A percentile compares a stretch with the other conserved stretches of the same genome.
phyloP scores from a whole-genome alignment of 2,329 filamentous ascomycete species.

The Penicillium glabrum region DNA sequence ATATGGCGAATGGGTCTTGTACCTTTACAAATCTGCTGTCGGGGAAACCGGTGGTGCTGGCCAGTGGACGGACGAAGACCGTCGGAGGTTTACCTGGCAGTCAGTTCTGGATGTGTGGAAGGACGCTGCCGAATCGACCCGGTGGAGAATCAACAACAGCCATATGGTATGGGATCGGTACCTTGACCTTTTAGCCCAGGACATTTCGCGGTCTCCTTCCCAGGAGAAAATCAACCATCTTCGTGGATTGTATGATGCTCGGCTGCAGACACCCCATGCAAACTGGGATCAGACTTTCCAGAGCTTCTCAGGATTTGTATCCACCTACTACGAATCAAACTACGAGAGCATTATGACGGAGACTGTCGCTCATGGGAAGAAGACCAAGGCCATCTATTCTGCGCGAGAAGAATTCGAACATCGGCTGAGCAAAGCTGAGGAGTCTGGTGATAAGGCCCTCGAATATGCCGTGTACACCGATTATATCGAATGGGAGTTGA shows the following conservation, averaged over 20 bases:
- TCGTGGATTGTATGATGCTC: slow-evolving; percentile 52
- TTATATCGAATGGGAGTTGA: slow-evolving; percentile 85
- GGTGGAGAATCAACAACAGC: slow-evolving; percentile 62
- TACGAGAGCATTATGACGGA: slow-evolving; percentile 62
- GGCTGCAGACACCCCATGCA: slow-evolving; percentile 59
- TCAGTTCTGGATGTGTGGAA: slow-evolving; percentile 57
- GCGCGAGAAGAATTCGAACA: slow-evolving; percentile 57
- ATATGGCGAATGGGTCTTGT: slow-evolving; percentile 61
- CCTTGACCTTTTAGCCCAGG: slow-evolving; percentile 55
- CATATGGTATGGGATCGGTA: slow-evolving; percentile 63
- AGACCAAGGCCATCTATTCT: slow-evolving; percentile 54
- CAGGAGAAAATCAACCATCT: slow-evolving; percentile 51
- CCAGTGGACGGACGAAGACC: slow-evolving; percentile 57
- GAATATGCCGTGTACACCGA: slow-evolving; percentile 58
- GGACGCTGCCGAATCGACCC: slow-evolving; percentile 56
- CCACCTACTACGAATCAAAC: slow-evolving; percentile 52
- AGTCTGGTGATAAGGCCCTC: slow-evolving; percentile 52
- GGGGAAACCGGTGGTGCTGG: slow-evolving; percentile 31
- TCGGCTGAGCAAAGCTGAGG: slow-evolving; percentile 51
- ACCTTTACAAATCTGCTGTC: slow-evolving; percentile 55
- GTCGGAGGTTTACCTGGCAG: slow-evolving; percentile 57
- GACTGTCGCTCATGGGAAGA: slow-evolving; percentile 50
- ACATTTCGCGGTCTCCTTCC: slow-evolving; percentile 49
- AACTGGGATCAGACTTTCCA: slow-evolving; percentile 61
- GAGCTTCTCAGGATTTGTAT: slow-evolving; percentile 60